These are phyloP conservation scores for Cicer yamashitae DNA, from an alignment of 306 rosid genomes.

Conservation along the genomic window DNA sequence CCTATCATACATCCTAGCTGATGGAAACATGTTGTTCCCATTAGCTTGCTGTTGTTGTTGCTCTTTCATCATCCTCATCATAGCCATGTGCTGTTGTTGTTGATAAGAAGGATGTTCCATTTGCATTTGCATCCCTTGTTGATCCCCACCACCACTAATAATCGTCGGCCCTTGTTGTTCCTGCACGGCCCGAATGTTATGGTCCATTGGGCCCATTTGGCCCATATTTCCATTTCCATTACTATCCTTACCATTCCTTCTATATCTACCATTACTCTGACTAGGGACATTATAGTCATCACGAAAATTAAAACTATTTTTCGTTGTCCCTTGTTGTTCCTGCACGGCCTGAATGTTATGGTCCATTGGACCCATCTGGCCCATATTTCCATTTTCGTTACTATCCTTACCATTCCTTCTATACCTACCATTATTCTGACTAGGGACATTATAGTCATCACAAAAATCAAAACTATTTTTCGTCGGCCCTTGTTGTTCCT, in stretches of 20 bases:
- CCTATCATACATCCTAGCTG: constrained; percentile 58
- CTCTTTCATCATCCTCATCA: constrained; percentile 62
- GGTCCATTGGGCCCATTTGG: constrained; percentile 48
- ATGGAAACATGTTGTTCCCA: constrained; percentile 65
- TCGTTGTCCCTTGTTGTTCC: not conserved
- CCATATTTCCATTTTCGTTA: constrained; percentile 23
- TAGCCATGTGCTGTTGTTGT: constrained; percentile 60
- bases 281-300: too few relatives aligned
- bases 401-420: too few relatives aligned
- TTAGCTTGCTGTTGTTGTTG: constrained; percentile 34
- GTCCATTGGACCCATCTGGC: constrained; percentile 44
- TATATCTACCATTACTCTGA: too few relatives aligned
- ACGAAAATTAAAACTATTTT: constrained; percentile 36
- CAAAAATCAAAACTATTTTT: too few relatives aligned
- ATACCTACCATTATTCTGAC: too few relatives aligned
- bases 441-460: too few relatives aligned
- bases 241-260: not conserved
- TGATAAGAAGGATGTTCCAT: constrained; percentile 52
- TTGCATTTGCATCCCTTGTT: constrained; percentile 61
- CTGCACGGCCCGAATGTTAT: constrained; percentile 57
- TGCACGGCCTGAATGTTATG: constrained; percentile 57
- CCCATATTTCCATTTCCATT: constrained; percentile 34
- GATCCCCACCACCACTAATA: constrained; percentile 57
- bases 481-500: not conserved
- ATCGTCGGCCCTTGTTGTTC: not conserved